phyloP scores from a whole-genome alignment of 2,329 filamentous ascomycete genomes.

The Beauveria brongniartii region DNA sequence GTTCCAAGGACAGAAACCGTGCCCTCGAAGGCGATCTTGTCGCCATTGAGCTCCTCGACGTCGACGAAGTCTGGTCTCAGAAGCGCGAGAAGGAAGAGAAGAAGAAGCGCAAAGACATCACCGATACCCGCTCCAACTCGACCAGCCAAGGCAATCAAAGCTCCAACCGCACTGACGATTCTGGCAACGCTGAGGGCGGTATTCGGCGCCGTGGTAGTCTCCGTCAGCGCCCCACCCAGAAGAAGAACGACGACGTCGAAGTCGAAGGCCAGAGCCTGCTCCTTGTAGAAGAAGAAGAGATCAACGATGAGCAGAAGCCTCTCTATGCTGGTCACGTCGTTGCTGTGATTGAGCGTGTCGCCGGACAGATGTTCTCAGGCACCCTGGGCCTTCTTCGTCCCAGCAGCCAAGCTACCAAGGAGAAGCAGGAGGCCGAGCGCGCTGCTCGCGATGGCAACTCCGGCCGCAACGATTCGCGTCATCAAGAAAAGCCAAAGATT shows the following conservation, averaged over 20 bases:
- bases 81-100: constrained; percentile 99
- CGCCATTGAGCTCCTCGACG: constrained; percentile 89
- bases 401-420: constrained; percentile 96
- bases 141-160: constrained; percentile 64
- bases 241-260: constrained; percentile 99
- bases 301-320: constrained; percentile 96
- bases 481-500: constrained; percentile 96
- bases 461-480: constrained; percentile 65
- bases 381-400: constrained; percentile 89
- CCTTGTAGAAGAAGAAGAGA: constrained; percentile 95
- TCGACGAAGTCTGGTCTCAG: constrained; percentile 97
- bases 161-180: constrained; percentile 52
- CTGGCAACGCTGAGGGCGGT: constrained; percentile 65
- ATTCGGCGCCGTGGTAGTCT: constrained; percentile 90
- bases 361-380: constrained; percentile 98
- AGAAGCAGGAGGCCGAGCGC: constrained; percentile 97
- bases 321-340: constrained; percentile 96
- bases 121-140: constrained; percentile 74
- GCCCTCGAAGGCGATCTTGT: constrained; percentile 94
- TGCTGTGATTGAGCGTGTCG: constrained; percentile 91
- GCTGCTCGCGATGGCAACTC: constrained; percentile 76
- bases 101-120: constrained; percentile 99
- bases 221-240: constrained; percentile 92
- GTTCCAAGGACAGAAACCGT: constrained; percentile 96
- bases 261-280: constrained; percentile 96